Base-by-base conservation (phyloP, 805 yeast genomes). In the Kazachstania bromeliacearum region DNA sequence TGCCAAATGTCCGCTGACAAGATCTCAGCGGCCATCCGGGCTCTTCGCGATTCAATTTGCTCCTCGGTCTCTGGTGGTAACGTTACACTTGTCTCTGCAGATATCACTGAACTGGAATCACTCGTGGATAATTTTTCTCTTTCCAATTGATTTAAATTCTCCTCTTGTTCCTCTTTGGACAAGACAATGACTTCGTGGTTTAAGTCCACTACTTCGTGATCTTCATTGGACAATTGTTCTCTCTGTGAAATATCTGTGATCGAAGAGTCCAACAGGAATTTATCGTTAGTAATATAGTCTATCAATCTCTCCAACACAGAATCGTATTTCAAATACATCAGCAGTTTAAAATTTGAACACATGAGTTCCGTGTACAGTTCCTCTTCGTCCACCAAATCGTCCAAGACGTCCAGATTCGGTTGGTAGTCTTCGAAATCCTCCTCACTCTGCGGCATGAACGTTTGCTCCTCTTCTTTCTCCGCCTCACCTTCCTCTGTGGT, bases 1-100 rank as follows among this genome's bases (percentile, higher is more conserved):
- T 94, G 80, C 96, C 96, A 89, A 7, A 85, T 87, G 53, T 88
- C 96, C 6, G 89, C 83, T 27, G 89, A 75, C 33, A 89, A 66
- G 28, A 89, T 80, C 54, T 92, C 97, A 2, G 95, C 84, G 5
- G 95, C 85, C 45, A 79, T 68, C 38, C 77, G 77, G 1, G 85
- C 77, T 45, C 71, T 55, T 45, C 68, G 52, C 6, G 60, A 45
- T 34, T 63, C 67, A 2, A 48, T 58, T 35, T 60, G 63, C 35
- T 62, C 62, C 19, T 61, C 60, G 5, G 63, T 59, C 37, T 66
- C 68, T 4, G 58, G 54, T n/a, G 57, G 57, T 5, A 48, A 33
- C 4, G 56, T 51, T n/a, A 42, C 53, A 35, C 55, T 47, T 47
- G 62, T 50, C 20, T 57, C 64, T 20, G 57, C 60, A 2, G 64